phyloP scores from a whole-genome alignment of 2,329 filamentous ascomycete genomes.

The Emydomyces testavorans region DNA sequence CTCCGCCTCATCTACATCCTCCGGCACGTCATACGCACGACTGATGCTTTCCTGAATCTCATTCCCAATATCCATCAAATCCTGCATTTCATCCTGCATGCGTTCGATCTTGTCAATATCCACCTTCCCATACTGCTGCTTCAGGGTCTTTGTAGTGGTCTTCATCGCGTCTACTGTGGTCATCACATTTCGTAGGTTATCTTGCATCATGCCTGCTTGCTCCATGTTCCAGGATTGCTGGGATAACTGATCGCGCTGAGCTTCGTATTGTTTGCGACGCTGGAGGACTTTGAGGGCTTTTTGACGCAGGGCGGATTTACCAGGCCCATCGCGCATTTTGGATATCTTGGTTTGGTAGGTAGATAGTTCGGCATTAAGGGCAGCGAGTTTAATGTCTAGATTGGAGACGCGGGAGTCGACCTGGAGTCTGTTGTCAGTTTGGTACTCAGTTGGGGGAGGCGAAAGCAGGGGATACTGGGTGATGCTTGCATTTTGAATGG shows the following conservation, averaged over 20 bases:
- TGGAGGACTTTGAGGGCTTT: slow-evolving; percentile 92
- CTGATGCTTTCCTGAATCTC: slow-evolving; percentile 95
- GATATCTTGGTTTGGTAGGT: slow-evolving; percentile 77
- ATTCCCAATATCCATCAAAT: slow-evolving; percentile 92
- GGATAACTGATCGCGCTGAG: slow-evolving; percentile 85
- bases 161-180: slow-evolving; percentile 96
- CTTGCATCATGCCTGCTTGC: slow-evolving; percentile 95
- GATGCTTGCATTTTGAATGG: slow-evolving; percentile 60
- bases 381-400: slow-evolving; percentile 88
- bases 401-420: slow-evolving; percentile 70
- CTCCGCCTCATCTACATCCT: slow-evolving; percentile 94
- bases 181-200: slow-evolving; percentile 97
- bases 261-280: slow-evolving; percentile 86
- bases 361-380: slow-evolving; percentile 78
- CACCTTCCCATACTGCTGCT: slow-evolving; percentile 92
- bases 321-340: slow-evolving; percentile 92
- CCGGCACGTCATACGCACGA: slow-evolving; percentile 83
- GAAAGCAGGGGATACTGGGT: slow-evolving; percentile 3
- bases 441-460: slow-evolving; percentile 15
- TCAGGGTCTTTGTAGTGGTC: slow-evolving; percentile 84
- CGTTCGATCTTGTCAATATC: slow-evolving; percentile 95
- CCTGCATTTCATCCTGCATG: slow-evolving; percentile 98
- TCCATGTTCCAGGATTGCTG: slow-evolving; percentile 98
- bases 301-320: slow-evolving; percentile 82
- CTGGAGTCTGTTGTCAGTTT: slow-evolving; percentile 32